A percentile compares a stretch with the other conserved stretches of the same genome.
Evolutionary conservation across 2,329 filamentous ascomycete genomes (phyloP).

Genomic region (Rutstroemia sp.): DNA sequence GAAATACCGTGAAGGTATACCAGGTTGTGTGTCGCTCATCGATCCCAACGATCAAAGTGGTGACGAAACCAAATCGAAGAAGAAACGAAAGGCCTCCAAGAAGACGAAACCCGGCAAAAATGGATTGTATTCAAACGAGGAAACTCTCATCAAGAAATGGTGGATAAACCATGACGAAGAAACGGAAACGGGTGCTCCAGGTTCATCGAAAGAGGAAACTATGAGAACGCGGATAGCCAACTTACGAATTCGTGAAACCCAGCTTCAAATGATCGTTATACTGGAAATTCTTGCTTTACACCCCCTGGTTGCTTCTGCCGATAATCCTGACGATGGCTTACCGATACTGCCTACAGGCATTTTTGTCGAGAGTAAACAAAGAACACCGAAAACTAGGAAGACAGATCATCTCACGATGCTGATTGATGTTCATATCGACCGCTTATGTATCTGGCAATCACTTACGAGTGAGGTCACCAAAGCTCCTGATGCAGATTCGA

Average conservation of each 20-base stretch:
- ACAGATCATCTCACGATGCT: conserved; percentile 54
- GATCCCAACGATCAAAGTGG: conserved; percentile 41
- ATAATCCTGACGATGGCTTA: conserved; percentile 24
- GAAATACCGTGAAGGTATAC: conserved; percentile 68
- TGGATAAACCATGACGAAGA: conserved; percentile 56
- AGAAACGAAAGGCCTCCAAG: conserved; percentile 48
- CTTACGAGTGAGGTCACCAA: conserved; percentile 53
- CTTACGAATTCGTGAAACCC: conserved; percentile 67
- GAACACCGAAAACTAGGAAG: conserved; percentile 28
- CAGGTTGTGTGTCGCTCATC: conserved; percentile 51
- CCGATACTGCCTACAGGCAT: conserved; percentile 22
- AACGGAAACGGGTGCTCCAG: conserved; percentile 37
- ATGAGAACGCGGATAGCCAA: conserved; percentile 53
- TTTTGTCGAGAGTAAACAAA: conserved; percentile 17
- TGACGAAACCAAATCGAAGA: conserved; percentile 40
- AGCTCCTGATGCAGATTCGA: conserved; percentile 30
- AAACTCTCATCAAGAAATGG: conserved; percentile 59
- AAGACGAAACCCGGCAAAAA: conserved; percentile 62
- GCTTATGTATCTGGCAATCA: conserved; percentile 78
- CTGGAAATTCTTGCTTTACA: conserved; percentile 70
- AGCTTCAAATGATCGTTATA: conserved; percentile 73
- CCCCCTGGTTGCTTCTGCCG: conserved; percentile 36
- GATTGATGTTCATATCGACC: conserved; percentile 68
- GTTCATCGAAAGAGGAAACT: conserved; percentile 43
- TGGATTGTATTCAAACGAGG: conserved; percentile 61